A percentile compares a stretch with the other conserved stretches of the same genome.
These are phyloP conservation scores for Anisogramma anomala DNA, from an alignment of 2,329 filamentous ascomycete genomes.

Conservation along the genomic window DNA sequence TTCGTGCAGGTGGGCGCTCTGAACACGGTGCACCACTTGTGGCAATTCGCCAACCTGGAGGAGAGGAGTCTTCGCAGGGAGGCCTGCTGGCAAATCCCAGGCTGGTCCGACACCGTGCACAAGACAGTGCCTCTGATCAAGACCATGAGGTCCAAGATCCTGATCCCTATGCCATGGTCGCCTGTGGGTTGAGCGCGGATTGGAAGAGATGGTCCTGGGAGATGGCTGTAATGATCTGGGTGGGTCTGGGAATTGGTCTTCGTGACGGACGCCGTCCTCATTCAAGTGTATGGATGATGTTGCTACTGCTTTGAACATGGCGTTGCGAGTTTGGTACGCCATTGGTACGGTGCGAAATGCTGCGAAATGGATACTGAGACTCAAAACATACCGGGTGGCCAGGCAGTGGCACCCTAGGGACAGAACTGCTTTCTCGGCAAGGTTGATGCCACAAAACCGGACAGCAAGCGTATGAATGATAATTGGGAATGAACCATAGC, in stretches of 20 bases:
- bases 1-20: conserved; percentile 97
- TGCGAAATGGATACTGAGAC: too few species aligned
- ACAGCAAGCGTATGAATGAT: too few species aligned
- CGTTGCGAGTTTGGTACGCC: neutral
- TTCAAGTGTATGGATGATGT: neutral
- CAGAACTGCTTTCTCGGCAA: too few species aligned
- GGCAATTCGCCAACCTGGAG: conserved; percentile 96
- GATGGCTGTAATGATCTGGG: too few species aligned
- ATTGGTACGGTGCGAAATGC: too few species aligned
- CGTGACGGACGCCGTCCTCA: neutral
- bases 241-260: too few species aligned
- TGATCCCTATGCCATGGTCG: conserved; percentile 94
- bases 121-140: conserved; percentile 97
- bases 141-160: conserved; percentile 84
- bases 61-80: conserved; percentile 83
- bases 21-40: conserved; percentile 95
- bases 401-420: too few species aligned
- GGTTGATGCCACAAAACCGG: too few species aligned
- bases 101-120: conserved; percentile 95
- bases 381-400: too few species aligned
- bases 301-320: neutral
- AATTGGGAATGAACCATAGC: too few species aligned
- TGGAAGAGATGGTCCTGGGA: neutral
- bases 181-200: conserved; percentile 56
- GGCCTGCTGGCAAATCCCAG: conserved; percentile 88